Base-by-base conservation (phyloP, 164 flowering plant genomes). In the Magnolia sinica region DNA sequence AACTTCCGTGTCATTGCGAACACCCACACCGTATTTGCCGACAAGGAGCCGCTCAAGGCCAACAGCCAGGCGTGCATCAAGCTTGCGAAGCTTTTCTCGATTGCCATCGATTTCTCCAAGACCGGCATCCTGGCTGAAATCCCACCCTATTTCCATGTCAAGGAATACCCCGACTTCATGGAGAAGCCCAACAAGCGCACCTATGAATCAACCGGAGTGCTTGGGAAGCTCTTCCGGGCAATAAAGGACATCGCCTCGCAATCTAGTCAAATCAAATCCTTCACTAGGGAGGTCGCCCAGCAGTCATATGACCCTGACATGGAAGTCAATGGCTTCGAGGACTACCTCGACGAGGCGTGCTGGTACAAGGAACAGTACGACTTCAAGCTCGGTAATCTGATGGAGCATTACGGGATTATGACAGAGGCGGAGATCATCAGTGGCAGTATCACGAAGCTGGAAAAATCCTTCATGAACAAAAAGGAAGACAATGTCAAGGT, bases 121-220 rank as follows among this genome's bases (percentile, higher is more conserved):
- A 92, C 96, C 18, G 98, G 98, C 16, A 85, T 91, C 4, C 90
- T 94, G 0, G 98, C 94, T 14, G 85, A 78, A 76, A 89, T 93
- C 61, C 95, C 96, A 0, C 45, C 45, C 45, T 70, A 85, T 24
- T 80, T 90, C 8, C 82, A 78, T 23, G 90, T 86, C 61, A 88
- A 85, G 80, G 88, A 86, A 63, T 94, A 82, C 75, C 97, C 98
- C 23, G 97, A 94, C 78, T 94, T 92, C 87, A 95, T 91, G 95
- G 97, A 95, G 24, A 95, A 93, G 83, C 89, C 79, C 3, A 94
- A 91, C 81, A 91, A 84, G 79, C 78, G 88, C 19, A 90, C 88
- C 13, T 94, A 94, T 72, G 79, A 76, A 64, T 94, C 98, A 4
- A 58, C 58, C 0, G 23, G 76, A 51, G 83, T 83, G 68, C 74